Evolutionary conservation across 1,284 basidiomycete species (phyloP).

Genomic region (Austropuccinia psidii): DNA sequence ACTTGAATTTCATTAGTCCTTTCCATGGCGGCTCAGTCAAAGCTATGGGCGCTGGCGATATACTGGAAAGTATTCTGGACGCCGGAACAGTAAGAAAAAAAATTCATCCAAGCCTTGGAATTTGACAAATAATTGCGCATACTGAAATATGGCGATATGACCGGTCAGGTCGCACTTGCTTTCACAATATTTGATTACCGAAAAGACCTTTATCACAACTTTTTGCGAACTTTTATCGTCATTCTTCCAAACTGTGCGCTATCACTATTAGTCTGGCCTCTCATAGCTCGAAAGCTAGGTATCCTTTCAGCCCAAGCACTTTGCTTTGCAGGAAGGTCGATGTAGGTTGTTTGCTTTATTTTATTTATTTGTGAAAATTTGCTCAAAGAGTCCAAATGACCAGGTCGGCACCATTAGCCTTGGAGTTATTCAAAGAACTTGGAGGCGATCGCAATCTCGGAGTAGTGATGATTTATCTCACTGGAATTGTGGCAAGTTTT

Average conservation of each 20-base stretch:
- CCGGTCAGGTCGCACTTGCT: neutral
- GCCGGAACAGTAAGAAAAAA: neutral
- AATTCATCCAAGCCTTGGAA: too few species aligned
- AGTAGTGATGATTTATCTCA: neutral
- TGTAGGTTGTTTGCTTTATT: neutral
- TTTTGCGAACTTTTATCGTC: neutral
- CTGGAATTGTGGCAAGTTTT: neutral
- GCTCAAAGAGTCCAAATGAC: neutral
- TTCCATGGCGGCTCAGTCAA: neutral
- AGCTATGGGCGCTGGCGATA: neutral
- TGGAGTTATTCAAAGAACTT: neutral
- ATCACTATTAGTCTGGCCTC: constrained; percentile 7
- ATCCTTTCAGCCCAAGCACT: neutral
- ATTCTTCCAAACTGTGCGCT: constrained; percentile 5
- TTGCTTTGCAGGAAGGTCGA: neutral
- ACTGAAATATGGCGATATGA: neutral
- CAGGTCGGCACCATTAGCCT: constrained; percentile 6
- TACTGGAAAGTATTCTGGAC: neutral
- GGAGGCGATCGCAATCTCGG: constrained; percentile 1
- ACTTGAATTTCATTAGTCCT: neutral
- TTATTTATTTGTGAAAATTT: neutral
- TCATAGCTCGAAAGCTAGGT: neutral
- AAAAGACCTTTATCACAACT: constrained; percentile 2
- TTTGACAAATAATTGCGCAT: neutral
- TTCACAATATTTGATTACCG: constrained; percentile 17